These are phyloP conservation scores for Agaricus sinodeliciosus DNA, from an alignment of 768 basidiomycete species.

Conservation along the genomic window DNA sequence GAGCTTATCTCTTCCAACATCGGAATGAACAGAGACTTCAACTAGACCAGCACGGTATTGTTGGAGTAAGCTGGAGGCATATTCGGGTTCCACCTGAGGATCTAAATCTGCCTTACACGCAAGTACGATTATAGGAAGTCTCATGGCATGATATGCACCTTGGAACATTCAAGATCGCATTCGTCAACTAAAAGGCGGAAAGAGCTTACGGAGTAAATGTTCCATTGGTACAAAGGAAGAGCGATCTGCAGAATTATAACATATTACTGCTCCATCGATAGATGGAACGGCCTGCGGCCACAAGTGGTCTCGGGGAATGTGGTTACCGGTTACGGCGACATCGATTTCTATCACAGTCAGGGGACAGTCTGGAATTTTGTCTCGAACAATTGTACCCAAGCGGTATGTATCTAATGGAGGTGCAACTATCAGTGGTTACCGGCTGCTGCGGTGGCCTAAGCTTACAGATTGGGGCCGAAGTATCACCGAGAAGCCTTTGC, in stretches of 20 bases:
- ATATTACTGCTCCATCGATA: constrained; percentile 77
- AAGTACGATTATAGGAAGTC: constrained; percentile 65
- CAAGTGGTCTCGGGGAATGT: constrained; percentile 15
- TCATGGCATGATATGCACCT: constrained; percentile 56
- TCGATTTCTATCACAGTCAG: constrained; percentile 53
- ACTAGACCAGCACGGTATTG: constrained; percentile 73
- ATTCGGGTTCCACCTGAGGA: constrained; percentile 48
- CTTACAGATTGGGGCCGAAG: constrained; percentile 6
- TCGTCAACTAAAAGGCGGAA: neutral
- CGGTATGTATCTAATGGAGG: constrained; percentile 23
- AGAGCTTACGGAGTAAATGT: constrained; percentile 61
- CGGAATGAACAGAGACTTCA: constrained; percentile 54
- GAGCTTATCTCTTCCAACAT: constrained; percentile 65
- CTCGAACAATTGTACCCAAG: constrained; percentile 14
- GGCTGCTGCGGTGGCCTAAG: neutral
- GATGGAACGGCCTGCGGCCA: constrained; percentile 53
- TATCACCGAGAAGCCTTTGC: constrained; percentile 3
- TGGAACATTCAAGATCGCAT: constrained; percentile 2
- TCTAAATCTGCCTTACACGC: constrained; percentile 83
- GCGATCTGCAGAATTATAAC: constrained; percentile 68
- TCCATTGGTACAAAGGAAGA: constrained; percentile 62
- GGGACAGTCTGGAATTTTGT: constrained; percentile 29
- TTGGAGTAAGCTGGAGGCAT: constrained; percentile 42
- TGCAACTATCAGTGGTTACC: neutral
- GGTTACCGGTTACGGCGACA: constrained; percentile 30